Conservation (phyloP, 345 rosid species). For the Syzygium grande region DNA sequence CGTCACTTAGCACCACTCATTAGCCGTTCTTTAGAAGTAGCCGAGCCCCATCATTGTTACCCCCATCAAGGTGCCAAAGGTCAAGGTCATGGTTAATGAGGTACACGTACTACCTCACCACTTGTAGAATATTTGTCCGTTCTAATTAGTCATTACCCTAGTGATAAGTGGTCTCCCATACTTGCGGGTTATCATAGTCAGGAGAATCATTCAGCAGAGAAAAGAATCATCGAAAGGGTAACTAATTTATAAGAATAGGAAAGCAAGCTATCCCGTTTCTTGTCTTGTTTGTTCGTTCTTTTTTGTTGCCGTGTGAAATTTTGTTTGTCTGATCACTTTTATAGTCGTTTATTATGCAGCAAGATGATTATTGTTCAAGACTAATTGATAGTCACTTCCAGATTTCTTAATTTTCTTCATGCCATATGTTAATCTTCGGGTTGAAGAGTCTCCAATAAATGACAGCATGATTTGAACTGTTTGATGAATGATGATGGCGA, state of each 20-base stretch:
- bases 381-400: not conserved
- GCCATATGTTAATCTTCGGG: not conserved
- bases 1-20: not conserved
- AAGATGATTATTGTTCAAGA: not conserved
- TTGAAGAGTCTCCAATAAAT: not conserved
- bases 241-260: not conserved
- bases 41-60: not conserved
- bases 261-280: not conserved
- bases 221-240: not conserved
- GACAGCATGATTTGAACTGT: not conserved
- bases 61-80: not conserved
- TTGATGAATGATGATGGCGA: not conserved
- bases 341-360: not conserved
- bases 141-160: not conserved
- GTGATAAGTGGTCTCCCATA: not conserved
- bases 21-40: not conserved
- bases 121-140: too few relatives aligned
- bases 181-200: not conserved
- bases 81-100: not conserved
- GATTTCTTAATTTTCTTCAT: not conserved
- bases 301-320: not conserved
- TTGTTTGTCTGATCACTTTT: not conserved
- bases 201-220: not conserved
- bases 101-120: not conserved
- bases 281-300: not conserved